Base-by-base conservation (phyloP, 2,329 filamentous ascomycete genomes). In the Claviceps sorghi region DNA sequence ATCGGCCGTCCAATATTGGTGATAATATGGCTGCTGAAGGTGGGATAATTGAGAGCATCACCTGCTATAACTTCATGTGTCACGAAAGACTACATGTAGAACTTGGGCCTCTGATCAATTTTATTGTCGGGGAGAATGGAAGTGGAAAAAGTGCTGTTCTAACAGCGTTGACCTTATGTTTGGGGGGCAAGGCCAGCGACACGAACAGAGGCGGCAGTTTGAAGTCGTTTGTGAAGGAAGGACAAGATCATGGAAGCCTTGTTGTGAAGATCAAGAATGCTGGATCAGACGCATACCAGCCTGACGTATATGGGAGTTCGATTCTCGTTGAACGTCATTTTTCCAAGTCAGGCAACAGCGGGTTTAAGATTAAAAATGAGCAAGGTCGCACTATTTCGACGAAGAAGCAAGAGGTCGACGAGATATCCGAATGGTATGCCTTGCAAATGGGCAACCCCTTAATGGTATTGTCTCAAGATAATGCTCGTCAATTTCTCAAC, bases 81-180 rank as follows among this genome's bases (percentile, higher is more conserved):
- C 93, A 98, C 65, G 75, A 82, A 45, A 82, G 84, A 52, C 77
- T 97, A 19, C 80, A 84, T 44, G 86, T 95, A 54, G 79, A 85
- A 53, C 75, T 98, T n/a, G 93, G 93, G 0, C 93, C 93, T 0
- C 73, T 96, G 40, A 94, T 98, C 67, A 98, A 98, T 68, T 98
- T 98, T 68, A 90, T 98, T 56, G 90, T 96, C 52, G 93, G 93
- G 17, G 89, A 95, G 66, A 98, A 98, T 64, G 93, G 93, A 34
- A 97, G 91, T 64, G 93, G 93, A 38, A 98, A 98, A 72, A 98
- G 93, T 65, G 93, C 93, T 2, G 85, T 97, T 15, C 72, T 98
- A 30, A 97, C 93, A 0, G 93, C 89, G 4, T 80, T 98, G 57
- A 95, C 89, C 0, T 76, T 98, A 36, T 97, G 93, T 62, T 75